These are phyloP conservation scores for Podospora pseudoanserina DNA, from an alignment of 495 filamentous ascomycete genomes.

Conservation along the genomic window DNA sequence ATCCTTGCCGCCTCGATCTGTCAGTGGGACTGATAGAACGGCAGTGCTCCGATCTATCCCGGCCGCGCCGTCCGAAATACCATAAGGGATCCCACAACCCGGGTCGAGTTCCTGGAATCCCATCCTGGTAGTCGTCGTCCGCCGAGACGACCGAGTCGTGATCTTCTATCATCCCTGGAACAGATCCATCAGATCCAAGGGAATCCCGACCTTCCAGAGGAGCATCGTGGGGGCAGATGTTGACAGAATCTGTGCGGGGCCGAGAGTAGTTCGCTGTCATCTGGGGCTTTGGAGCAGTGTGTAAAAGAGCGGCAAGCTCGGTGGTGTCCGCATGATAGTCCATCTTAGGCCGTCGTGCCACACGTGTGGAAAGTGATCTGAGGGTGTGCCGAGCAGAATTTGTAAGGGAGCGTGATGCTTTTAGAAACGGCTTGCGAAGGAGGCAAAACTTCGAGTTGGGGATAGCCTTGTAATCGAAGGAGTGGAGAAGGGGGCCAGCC, in stretches of 20 bases:
- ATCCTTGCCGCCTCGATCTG: not conserved
- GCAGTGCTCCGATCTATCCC: slow-evolving; percentile 1
- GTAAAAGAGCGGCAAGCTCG: not conserved
- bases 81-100: slow-evolving; percentile 29
- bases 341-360: not conserved
- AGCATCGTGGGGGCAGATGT: slow-evolving; percentile 2
- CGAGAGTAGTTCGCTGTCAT: not conserved
- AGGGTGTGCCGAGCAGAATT: not conserved
- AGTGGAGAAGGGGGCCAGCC: not conserved
- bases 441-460: not conserved
- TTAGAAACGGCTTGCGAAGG: not conserved
- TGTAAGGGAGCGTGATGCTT: not conserved
- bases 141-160: slow-evolving; percentile 28
- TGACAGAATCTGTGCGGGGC: slow-evolving; percentile 1
- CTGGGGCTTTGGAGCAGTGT: not conserved
- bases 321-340: not conserved
- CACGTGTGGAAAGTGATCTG: not conserved
- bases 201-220: slow-evolving; percentile 20
- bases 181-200: slow-evolving; percentile 25
- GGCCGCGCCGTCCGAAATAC: not conserved
- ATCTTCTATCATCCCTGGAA: slow-evolving; percentile 31
- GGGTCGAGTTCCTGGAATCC: slow-evolving; percentile 6
- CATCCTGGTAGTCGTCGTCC: slow-evolving; percentile 26
- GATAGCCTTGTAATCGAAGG: not conserved
- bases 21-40: not conserved